Conservation (phyloP, 441 rosid species). For the Gossypium schwendimanii region DNA sequence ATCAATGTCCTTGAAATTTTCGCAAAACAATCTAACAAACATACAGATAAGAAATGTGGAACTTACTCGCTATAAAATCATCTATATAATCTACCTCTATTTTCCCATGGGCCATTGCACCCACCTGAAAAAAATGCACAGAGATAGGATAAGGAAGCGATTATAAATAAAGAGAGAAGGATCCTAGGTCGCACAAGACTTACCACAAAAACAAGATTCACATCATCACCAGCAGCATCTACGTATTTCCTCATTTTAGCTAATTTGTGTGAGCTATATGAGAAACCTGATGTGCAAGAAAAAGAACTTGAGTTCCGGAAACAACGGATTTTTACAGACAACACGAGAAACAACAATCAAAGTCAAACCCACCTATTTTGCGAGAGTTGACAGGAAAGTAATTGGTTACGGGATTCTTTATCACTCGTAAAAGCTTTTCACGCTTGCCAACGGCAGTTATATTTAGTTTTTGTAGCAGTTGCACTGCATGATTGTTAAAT, state of each 20-base stretch:
- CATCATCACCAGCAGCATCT: background rate
- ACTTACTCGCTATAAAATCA: background rate
- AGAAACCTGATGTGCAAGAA: constrained; percentile 1
- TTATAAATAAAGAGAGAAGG: background rate
- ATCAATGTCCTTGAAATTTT: background rate
- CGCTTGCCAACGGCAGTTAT: background rate
- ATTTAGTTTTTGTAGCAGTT: background rate
- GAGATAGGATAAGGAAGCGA: background rate
- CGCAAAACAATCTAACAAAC: background rate
- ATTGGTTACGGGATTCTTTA: background rate
- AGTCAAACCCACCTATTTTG: background rate
- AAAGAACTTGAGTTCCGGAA: background rate
- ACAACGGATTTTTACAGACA: background rate
- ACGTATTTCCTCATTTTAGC: background rate
- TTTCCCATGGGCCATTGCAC: constrained; percentile 1
- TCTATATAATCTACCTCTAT: background rate
- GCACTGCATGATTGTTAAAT: background rate
- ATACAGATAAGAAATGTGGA: background rate
- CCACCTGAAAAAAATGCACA: background rate
- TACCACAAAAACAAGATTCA: background rate
- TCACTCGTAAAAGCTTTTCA: background rate
- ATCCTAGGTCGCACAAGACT: background rate
- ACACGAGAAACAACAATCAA: background rate
- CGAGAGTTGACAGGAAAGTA: background rate
- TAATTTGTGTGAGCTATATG: background rate